Evolutionary conservation across 2,329 filamentous ascomycete genomes (phyloP), one percentile per base, ranked within the genome.

Genomic region (Didymella pomorum): DNA sequence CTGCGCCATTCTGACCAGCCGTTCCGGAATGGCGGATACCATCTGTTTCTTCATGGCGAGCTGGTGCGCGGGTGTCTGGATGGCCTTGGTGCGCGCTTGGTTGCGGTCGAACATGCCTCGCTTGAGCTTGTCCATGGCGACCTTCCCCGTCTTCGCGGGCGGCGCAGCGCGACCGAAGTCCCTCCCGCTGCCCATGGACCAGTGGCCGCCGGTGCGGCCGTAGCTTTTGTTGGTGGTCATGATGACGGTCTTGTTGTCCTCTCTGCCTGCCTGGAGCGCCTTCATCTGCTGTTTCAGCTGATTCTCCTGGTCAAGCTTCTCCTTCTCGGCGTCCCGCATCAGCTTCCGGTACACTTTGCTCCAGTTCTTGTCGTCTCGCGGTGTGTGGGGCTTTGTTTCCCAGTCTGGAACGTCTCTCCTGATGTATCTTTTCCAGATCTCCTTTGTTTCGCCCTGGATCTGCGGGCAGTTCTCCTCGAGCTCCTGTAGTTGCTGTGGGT

Each of bases 351-450:
- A 97, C 14, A 96, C 83, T 54, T 89, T 87, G 72, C 89, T 87
- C 93, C 93, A 97, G 59, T 87, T 87, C 33, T 81, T 81, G 0
- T 89, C 86, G 62, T 91, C 84, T 54, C 67, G 61, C 0, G 91
- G 90, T 23, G 86, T 80, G 65, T 88, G 85, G 25, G 86, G 84
- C 71, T 89, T 87, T 44, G 80, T 79, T 41, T 87, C 81, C 75
- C 87, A 89, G 55, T 86, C 79, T 2, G 87, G 87, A 61, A 97
- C 91, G 69, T 97, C 88, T 46, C 87, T 86, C 50, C 86, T 84
- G 75, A 98, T 95, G 70, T 97, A 85, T 26, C 86, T 84, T 41
- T 87, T 78, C 94, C 94, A 97, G 61, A 94, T 80, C 67, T 93
- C 89, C 20, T 80, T 83, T 37, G 88, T 88, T 55, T 90, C 82